Evolutionary conservation across 371 early-diverging fungal genomes (phyloP).

Genomic region (Actinomortierella wolfii): DNA sequence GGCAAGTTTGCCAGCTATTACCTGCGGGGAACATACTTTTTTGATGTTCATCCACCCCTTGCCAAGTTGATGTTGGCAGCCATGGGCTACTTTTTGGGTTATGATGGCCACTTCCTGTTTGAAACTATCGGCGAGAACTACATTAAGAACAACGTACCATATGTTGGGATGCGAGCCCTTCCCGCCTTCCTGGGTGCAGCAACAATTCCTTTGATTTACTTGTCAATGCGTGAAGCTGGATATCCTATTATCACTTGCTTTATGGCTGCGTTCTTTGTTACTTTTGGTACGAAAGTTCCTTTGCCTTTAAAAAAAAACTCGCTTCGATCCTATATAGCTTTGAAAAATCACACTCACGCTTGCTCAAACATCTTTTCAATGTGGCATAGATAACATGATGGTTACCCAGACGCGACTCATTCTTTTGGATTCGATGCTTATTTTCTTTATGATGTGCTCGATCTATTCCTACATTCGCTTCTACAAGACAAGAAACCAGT

Average conservation of each 20-base stretch:
- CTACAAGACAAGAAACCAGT: slow-evolving; percentile 76
- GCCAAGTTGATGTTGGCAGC: slow-evolving; percentile 96
- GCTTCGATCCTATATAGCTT: no score
- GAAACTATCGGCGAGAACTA: slow-evolving; percentile 94
- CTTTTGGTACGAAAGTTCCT: slow-evolving; percentile 69
- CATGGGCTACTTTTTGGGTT: slow-evolving; percentile 84
- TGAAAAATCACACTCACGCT: background rate
- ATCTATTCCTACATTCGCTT: slow-evolving; percentile 88
- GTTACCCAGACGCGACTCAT: slow-evolving; percentile 93
- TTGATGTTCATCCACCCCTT: slow-evolving; percentile 99
- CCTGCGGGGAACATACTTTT: slow-evolving; percentile 89
- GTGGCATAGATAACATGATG: slow-evolving; percentile 77
- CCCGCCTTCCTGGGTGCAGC: slow-evolving; percentile 85
- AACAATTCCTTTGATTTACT: slow-evolving; percentile 78
- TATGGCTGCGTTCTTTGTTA: slow-evolving; percentile 77
- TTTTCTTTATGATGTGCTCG: slow-evolving; percentile 84
- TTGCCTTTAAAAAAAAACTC: background rate
- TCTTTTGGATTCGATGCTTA: slow-evolving; percentile 90
- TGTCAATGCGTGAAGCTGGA: slow-evolving; percentile 87
- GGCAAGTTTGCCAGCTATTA: slow-evolving; percentile 99
- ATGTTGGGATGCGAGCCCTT: slow-evolving; percentile 79
- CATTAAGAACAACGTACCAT: slow-evolving; percentile 87
- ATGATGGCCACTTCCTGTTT: slow-evolving; percentile 93
- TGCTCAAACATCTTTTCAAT: background rate
- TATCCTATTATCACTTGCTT: slow-evolving; percentile 78